Evolutionary conservation across 345 rosid species (phyloP).

Genomic region (Citropsis articulata): DNA sequence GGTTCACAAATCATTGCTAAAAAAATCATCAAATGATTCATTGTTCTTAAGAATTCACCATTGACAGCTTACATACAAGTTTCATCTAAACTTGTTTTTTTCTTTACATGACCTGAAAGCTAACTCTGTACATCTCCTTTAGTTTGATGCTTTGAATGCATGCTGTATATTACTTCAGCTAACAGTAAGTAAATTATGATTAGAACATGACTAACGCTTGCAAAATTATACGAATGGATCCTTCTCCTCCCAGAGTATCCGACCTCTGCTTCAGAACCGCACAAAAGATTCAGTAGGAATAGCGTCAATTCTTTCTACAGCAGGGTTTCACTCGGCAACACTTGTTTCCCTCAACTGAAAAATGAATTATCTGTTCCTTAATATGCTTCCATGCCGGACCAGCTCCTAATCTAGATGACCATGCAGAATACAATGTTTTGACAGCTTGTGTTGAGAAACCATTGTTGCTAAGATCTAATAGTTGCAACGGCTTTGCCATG

Average conservation of each 20-base stretch:
- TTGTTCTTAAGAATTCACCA: no score
- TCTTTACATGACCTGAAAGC: neutral
- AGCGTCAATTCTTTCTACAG: constrained; percentile 62
- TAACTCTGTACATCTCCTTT: neutral
- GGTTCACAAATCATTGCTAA: no score
- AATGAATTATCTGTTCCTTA: constrained; percentile 53
- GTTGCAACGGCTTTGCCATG: constrained; percentile 56
- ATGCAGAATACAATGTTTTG: constrained; percentile 52
- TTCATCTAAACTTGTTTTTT: no score
- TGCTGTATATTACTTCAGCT: neutral
- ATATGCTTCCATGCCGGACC: constrained; percentile 52
- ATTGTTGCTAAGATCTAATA: constrained; percentile 70
- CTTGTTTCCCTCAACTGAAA: constrained; percentile 44
- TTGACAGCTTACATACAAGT: neutral
- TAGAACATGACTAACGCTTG: neutral
- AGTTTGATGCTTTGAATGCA: neutral
- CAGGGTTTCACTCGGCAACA: constrained; percentile 67
- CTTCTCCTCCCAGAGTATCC: neutral
- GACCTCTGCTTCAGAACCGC: neutral
- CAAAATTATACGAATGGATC: neutral
- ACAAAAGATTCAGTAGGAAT: neutral
- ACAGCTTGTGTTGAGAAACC: constrained; percentile 48
- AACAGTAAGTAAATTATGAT: neutral
- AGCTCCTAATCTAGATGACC: constrained; percentile 56
- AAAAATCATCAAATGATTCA: no score